Evolutionary conservation across 345 rosid genomes (phyloP).

Genomic region (Linum usitatissimum): DNA sequence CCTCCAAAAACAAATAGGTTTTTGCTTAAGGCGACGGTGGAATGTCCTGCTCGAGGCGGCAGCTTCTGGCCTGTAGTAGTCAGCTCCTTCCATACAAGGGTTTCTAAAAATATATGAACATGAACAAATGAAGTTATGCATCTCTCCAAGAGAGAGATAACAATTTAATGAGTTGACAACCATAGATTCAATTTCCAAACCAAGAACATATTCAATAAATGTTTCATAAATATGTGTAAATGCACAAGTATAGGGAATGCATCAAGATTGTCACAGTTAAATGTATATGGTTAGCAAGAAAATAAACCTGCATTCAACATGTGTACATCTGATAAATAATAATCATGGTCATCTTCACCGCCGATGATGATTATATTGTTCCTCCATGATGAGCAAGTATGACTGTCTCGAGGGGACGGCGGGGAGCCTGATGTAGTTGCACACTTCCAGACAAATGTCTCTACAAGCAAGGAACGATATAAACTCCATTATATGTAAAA

Average conservation of each 20-base stretch:
- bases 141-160: conserved; percentile 3
- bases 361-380: conserved; percentile 78
- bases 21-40: conserved; percentile 77
- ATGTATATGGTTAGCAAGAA: no score
- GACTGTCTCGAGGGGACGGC: conserved; percentile 95
- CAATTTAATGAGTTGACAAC: not conserved
- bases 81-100: conserved; percentile 83
- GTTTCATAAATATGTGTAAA: not conserved
- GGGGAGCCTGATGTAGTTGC: conserved; percentile 66
- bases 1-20: conserved; percentile 91
- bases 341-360: conserved; percentile 95
- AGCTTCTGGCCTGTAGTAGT: conserved; percentile 59
- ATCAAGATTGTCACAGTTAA: no score
- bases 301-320: conserved; percentile 80
- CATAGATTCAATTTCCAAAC: not conserved
- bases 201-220: no score
- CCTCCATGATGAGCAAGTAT: conserved; percentile 92
- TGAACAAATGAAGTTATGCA: conserved; percentile 6
- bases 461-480: conserved; percentile 29
- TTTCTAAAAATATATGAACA: conserved; percentile 36
- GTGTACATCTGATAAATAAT: conserved; percentile 88
- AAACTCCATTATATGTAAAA: not conserved
- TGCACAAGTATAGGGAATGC: not conserved
- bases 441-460: conserved; percentile 84
- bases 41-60: conserved; percentile 97